Evolutionary conservation across 495 filamentous ascomycete genomes (phyloP).

Genomic region (Aspergillus heteromorphus): DNA sequence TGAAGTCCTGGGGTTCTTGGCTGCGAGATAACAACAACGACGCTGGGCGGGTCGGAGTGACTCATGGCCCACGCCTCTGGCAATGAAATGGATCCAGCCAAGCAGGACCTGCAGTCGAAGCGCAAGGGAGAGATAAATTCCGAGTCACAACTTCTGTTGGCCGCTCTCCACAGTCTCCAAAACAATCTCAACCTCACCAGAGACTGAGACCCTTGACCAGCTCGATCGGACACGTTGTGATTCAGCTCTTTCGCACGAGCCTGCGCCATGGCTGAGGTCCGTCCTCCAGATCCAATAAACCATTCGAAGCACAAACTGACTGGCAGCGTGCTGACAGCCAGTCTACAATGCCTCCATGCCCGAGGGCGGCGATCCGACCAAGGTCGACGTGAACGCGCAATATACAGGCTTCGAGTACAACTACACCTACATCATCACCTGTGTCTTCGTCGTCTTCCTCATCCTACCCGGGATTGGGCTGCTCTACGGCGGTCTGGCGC

Average conservation of each 20-base stretch:
- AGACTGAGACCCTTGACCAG: not conserved
- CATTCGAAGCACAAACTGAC: not conserved
- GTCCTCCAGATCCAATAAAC: too few relatives aligned
- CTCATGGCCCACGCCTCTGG: not conserved
- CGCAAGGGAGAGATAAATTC: not conserved
- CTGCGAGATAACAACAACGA: not conserved
- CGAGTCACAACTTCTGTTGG: not conserved
- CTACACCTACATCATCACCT: conserved; percentile 47
- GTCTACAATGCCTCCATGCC: conserved; percentile 38
- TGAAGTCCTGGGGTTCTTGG: not conserved
- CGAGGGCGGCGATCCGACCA: conserved; percentile 39
- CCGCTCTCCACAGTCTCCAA: not conserved
- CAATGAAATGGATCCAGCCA: not conserved
- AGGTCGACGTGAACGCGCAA: conserved; percentile 47
- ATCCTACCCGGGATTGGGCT: conserved; percentile 57
- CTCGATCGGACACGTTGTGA: not conserved
- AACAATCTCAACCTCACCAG: not conserved
- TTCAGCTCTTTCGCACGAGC: not conserved
- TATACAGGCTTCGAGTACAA: conserved; percentile 47
- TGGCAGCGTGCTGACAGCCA: conserved; percentile 19
- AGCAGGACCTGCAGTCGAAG: not conserved
- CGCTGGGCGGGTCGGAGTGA: not conserved
- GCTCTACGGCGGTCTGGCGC: conserved; percentile 52
- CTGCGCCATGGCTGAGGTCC: not conserved
- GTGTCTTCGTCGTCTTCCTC: conserved; percentile 51